Base-by-base conservation (phyloP, 495 filamentous ascomycete species). In the Penicillium paradoxum region DNA sequence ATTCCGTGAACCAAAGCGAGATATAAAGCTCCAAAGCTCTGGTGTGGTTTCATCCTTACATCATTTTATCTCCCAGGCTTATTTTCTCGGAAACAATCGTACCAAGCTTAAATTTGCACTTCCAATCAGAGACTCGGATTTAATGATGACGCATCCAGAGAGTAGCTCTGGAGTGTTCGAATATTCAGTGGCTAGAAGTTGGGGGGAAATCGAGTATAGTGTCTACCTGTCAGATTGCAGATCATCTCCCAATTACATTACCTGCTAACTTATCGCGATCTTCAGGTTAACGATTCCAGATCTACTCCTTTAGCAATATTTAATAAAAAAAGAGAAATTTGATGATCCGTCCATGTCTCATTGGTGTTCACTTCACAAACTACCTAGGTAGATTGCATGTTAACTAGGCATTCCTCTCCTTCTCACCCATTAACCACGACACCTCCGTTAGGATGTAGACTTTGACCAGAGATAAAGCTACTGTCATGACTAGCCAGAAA, bases 401-500 rank as follows among this genome's bases (percentile, higher is more conserved):
- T n/a, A n/a, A n/a, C n/a, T n/a, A n/a, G n/a, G n/a, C n/a, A 15
- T 17, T 6, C n/a, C 13, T 17, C 14, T 37, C n/a, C 5, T 0
- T 1, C 40, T 27, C 14, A 85, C 9, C 81, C 80, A 55, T 81
- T 84, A 8, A 87, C 77, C 22, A 87, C 63, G 18, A 75, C 73
- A 2, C 85, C 85, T 3, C 83, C 83, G 53, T 88, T 88, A 42
- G 84, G 86, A 66, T 89, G 85, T 53, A 89, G 73, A 25, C 70
- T 62, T 41, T 75, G 71, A 2, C 71, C 71, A 18, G 71, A 72
- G 18, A 88, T 82, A 45, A 79, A 82, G 49, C 82, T 85, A 65
- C 86, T 89, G 60, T 92, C 88, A 42, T 76, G 72, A 39, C 84
- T 83, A 1, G 89, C 88, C 63, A 93, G 70, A 71, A 92, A 92